Percentiles rank a stretch among this genome's conserved stretches.
These are phyloP conservation scores for Ramalina intermedia DNA, from an alignment of 495 filamentous ascomycete species.

Conservation along the genomic window DNA sequence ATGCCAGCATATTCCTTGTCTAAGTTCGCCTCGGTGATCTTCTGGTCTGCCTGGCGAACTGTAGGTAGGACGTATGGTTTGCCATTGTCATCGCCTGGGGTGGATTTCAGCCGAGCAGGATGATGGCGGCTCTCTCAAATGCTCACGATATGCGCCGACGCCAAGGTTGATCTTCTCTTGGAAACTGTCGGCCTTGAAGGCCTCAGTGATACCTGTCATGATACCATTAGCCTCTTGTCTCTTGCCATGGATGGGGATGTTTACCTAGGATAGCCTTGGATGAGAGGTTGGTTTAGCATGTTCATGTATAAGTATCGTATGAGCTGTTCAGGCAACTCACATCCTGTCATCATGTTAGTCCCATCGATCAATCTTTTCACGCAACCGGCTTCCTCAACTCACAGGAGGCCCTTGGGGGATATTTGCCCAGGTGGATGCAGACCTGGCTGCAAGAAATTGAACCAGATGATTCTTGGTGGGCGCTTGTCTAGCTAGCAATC, in stretches of 20 bases:
- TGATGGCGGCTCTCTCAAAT: not conserved
- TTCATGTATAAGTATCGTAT: not conserved
- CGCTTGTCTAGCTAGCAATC: not conserved
- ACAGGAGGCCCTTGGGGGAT: slow-evolving; percentile 90
- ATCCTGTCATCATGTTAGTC: slow-evolving; percentile 16
- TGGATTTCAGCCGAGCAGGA: slow-evolving; percentile 1
- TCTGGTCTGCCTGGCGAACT: slow-evolving; percentile 76
- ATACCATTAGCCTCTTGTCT: slow-evolving; percentile 21
- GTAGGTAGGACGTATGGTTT: slow-evolving; percentile 97
- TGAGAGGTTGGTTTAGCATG: slow-evolving; percentile 16
- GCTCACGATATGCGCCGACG: slow-evolving; percentile 43
- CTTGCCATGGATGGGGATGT: not conserved
- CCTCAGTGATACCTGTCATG: slow-evolving; percentile 94
- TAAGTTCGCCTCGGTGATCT: slow-evolving; percentile 55
- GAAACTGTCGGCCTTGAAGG: slow-evolving; percentile 91
- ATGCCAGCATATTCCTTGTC: slow-evolving; percentile 99
- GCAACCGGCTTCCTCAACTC: slow-evolving; percentile 23
- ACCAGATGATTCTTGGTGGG: not conserved
- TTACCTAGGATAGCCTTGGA: slow-evolving; percentile 16
- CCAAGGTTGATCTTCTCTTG: slow-evolving; percentile 94
- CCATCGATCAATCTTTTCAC: not conserved
- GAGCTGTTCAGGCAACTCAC: slow-evolving; percentile 15
- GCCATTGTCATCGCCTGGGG: slow-evolving; percentile 71
- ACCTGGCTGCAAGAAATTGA: slow-evolving; percentile 34
- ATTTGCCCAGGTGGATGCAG: slow-evolving; percentile 73